Percentiles rank a stretch among this genome's conserved stretches.
These are phyloP conservation scores for Mycena metata DNA, from an alignment of 768 basidiomycete species.

Conservation along the genomic window DNA sequence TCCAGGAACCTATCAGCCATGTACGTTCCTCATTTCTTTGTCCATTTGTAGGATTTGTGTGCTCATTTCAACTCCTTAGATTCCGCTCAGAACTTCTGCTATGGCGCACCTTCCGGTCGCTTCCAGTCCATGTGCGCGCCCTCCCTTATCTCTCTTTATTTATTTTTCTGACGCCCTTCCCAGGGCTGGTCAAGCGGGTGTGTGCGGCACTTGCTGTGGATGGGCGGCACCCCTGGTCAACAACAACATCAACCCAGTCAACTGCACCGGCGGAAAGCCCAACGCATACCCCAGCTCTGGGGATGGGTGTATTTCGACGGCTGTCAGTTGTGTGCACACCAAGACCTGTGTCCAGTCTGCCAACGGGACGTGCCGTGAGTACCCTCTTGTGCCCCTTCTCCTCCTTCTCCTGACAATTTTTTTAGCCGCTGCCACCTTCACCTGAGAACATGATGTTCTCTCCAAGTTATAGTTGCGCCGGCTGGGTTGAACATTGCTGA, in stretches of 20 bases:
- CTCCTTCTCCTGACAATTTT: not conserved
- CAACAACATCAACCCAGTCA: constrained; percentile 20
- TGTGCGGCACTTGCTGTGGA: constrained; percentile 29
- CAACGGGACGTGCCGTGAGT: constrained; percentile 25
- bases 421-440: no score
- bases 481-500: no score
- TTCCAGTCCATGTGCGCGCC: constrained; percentile 15
- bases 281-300: constrained; percentile 7
- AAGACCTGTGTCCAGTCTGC: constrained; percentile 16
- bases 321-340: not conserved
- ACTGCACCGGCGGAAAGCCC: constrained; percentile 25
- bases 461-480: no score
- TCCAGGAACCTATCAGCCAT: constrained; percentile 22
- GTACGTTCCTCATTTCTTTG: constrained; percentile 6
- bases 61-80: not conserved
- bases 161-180: not conserved
- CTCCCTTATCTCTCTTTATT: no score
- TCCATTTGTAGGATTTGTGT: not conserved
- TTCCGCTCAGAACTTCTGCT: constrained; percentile 2
- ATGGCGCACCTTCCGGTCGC: constrained; percentile 14
- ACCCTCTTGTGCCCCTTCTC: not conserved
- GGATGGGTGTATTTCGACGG: constrained; percentile 13
- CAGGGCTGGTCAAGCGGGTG: constrained; percentile 5
- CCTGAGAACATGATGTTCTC: no score
- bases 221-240: constrained; percentile 11